These are phyloP conservation scores for Trypanosoma brucei DNA, from an alignment of 208 protist species.

Conservation along the genomic window DNA sequence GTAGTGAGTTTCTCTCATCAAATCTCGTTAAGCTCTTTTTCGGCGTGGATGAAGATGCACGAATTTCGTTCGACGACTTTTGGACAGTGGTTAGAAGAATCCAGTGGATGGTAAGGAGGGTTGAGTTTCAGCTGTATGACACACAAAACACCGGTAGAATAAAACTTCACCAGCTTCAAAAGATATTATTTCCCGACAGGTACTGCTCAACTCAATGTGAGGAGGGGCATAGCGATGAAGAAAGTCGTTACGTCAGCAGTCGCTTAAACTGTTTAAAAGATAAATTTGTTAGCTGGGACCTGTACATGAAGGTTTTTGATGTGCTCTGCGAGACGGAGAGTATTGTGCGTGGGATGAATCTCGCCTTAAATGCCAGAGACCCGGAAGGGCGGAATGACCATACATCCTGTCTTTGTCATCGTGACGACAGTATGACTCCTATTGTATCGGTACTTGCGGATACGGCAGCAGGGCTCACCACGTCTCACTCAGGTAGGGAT, in stretches of 20 bases:
- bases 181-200: slow-evolving; percentile 28
- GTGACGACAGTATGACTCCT: background rate
- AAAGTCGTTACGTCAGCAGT: background rate
- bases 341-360: slow-evolving; percentile 38
- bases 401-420: background rate
- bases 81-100: slow-evolving; percentile 49
- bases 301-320: slow-evolving; percentile 66
- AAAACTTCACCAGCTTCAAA: slow-evolving; percentile 33
- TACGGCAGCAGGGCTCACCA: background rate
- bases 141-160: slow-evolving; percentile 44
- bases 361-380: slow-evolving; percentile 41
- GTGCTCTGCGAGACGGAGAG: slow-evolving; percentile 52
- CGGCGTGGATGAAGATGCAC: slow-evolving; percentile 1
- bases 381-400: background rate
- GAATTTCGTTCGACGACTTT: slow-evolving; percentile 40
- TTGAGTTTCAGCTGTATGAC: slow-evolving; percentile 64
- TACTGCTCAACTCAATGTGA: background rate
- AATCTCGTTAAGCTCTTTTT: slow-evolving; percentile 15
- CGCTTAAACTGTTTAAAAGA: background rate
- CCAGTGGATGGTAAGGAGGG: slow-evolving; percentile 53
- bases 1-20: slow-evolving; percentile 4
- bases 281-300: slow-evolving; percentile 42
- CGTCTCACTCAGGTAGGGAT: slow-evolving; percentile 2
- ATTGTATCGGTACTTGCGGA: background rate
- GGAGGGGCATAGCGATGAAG: background rate